Conservation (phyloP, 495 filamentous ascomycete species). For the Trichoderma asperelloides region DNA sequence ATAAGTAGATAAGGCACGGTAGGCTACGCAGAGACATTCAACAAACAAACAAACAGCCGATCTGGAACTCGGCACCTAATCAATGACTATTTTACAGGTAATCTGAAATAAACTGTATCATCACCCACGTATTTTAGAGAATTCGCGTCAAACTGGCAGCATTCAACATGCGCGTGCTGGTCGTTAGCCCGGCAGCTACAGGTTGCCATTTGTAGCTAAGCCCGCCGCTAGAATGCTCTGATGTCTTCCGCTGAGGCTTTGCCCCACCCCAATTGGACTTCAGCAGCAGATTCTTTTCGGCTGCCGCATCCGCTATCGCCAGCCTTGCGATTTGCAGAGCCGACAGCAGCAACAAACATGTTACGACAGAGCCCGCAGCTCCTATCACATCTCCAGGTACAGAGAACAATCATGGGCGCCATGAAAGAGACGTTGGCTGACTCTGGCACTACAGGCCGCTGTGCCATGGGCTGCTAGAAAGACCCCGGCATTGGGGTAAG, state of each 20-base stretch:
- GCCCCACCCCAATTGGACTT: not conserved
- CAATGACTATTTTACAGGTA: no score
- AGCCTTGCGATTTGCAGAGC: not conserved
- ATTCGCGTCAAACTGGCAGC: no score
- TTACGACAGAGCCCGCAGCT: not conserved
- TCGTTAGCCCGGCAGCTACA: not conserved
- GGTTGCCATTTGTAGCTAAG: not conserved
- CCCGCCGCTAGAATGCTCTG: not conserved
- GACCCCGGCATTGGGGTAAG: not conserved
- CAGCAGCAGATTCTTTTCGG: not conserved
- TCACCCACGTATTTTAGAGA: no score
- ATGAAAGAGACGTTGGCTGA: not conserved
- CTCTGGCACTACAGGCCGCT: not conserved
- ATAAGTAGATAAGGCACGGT: no score
- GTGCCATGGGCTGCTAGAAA: not conserved
- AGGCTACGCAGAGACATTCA: no score
- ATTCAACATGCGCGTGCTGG: no score
- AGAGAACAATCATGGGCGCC: not conserved
- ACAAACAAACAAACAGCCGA: no score
- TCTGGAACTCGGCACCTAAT: no score
- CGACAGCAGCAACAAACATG: not conserved
- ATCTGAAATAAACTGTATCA: no score
- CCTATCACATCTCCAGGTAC: conserved; percentile 3
- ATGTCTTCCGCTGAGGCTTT: not conserved
- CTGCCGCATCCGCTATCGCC: not conserved